A percentile compares a stretch with the other conserved stretches of the same genome.
phyloP scores from a whole-genome alignment of 2,329 filamentous ascomycete species.

The Penicillium sp. region DNA sequence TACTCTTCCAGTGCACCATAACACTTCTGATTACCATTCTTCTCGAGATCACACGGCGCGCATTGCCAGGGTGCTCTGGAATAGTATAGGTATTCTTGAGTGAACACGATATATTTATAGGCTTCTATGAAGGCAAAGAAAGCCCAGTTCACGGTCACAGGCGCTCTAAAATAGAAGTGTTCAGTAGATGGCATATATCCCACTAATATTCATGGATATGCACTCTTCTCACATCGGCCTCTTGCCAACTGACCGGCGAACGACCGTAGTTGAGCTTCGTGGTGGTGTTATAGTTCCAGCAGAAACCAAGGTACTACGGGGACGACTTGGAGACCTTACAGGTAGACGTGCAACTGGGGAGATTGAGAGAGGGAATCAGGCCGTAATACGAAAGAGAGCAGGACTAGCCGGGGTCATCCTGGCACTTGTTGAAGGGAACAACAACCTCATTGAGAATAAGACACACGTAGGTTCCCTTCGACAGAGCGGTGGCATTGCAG shows the following conservation, averaged over 20 bases:
- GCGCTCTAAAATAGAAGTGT: no score
- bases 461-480: conserved; percentile 19
- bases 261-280: conserved; percentile 4
- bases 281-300: conserved; percentile 18
- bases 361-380: conserved; percentile 2
- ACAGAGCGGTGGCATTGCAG: conserved; percentile 17
- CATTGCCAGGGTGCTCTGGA: no score
- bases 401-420: conserved; percentile 16
- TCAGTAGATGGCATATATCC: no score
- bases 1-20: no score
- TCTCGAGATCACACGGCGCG: no score
- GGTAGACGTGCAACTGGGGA: conserved; percentile 8
- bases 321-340: conserved; percentile 14
- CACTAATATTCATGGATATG: no score
- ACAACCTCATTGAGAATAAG: conserved; percentile 26
- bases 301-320: conserved; percentile 16
- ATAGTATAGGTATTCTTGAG: no score
- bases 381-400: conserved; percentile 11
- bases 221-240: not conserved
- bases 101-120: no score
- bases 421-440: conserved; percentile 15
- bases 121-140: no score
- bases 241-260: conserved; percentile 5
- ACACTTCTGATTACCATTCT: not conserved
- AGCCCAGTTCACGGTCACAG: no score